Conservation (phyloP, 2,329 filamentous ascomycete genomes). For the Cordyceps cicadae region DNA sequence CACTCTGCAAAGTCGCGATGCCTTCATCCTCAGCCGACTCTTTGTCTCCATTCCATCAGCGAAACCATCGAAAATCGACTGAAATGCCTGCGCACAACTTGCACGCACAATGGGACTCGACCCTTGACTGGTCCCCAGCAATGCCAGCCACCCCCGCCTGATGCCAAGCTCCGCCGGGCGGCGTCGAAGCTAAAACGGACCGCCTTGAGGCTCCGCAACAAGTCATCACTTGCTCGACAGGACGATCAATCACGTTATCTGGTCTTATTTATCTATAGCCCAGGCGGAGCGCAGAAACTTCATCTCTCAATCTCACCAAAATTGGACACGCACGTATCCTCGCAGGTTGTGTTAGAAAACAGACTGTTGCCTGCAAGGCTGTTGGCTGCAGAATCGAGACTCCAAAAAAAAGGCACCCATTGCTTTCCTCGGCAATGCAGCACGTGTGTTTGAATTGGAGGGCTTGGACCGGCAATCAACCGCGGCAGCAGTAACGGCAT, state of each 20-base stretch:
- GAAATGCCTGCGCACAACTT: no score
- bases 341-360: not conserved
- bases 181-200: not conserved
- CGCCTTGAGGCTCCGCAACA: slow-evolving; percentile 1
- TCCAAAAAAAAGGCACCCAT: not conserved
- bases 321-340: not conserved
- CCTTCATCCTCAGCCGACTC: not conserved
- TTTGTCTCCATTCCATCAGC: not conserved
- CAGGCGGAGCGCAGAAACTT: not conserved
- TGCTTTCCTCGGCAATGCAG: slow-evolving; percentile 2
- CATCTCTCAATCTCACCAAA: not conserved
- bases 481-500: not conserved
- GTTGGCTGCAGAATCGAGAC: not conserved
- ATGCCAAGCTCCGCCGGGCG: slow-evolving; percentile 1
- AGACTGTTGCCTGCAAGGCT: not conserved
- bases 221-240: not conserved
- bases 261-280: not conserved
- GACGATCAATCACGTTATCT: not conserved
- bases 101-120: not conserved
- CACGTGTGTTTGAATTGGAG: not conserved
- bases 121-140: not conserved
- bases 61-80: no score
- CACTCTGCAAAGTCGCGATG: not conserved
- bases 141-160: slow-evolving; percentile 2
- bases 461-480: not conserved